phyloP scores from a whole-genome alignment of 306 rosid species.

The Lupinus albus region DNA sequence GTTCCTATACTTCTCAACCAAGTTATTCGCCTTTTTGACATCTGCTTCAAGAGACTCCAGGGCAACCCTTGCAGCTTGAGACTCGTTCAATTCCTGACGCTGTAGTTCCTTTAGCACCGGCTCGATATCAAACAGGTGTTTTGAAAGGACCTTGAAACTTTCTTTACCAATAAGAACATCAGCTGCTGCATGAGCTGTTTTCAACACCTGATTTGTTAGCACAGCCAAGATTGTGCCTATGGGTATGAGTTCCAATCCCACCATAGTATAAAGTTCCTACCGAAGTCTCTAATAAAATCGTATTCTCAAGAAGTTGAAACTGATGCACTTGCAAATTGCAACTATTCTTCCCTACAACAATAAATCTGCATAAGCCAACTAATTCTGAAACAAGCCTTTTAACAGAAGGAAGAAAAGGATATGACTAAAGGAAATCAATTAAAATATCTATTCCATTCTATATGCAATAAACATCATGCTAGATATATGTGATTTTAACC shows the following conservation, averaged over 20 bases:
- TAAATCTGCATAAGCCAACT: not conserved
- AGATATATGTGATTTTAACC: not conserved
- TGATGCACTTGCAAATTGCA: constrained; percentile 10
- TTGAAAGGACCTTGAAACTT: constrained; percentile 69
- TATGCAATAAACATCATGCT: constrained; percentile 17
- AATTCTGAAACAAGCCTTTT: constrained; percentile 8
- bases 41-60: constrained; percentile 73
- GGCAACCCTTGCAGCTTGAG: constrained; percentile 72
- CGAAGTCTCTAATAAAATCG: constrained; percentile 11
- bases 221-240: constrained; percentile 79
- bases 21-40: constrained; percentile 66
- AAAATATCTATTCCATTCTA: not conserved
- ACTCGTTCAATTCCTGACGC: constrained; percentile 70
- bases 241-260: constrained; percentile 73
- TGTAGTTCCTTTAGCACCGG: constrained; percentile 72
- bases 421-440: not conserved
- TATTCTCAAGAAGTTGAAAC: constrained; percentile 32
- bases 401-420: not conserved
- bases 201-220: constrained; percentile 64
- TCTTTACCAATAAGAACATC: constrained; percentile 69
- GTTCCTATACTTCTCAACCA: constrained; percentile 70
- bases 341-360: constrained; percentile 34
- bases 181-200: constrained; percentile 74
- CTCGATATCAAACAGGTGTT: constrained; percentile 68
- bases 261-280: constrained; percentile 27